Evolutionary conservation across 2,329 filamentous ascomycete species (phyloP), one percentile per base, ranked within the genome.

Genomic region (Blumeriella jaapii): DNA sequence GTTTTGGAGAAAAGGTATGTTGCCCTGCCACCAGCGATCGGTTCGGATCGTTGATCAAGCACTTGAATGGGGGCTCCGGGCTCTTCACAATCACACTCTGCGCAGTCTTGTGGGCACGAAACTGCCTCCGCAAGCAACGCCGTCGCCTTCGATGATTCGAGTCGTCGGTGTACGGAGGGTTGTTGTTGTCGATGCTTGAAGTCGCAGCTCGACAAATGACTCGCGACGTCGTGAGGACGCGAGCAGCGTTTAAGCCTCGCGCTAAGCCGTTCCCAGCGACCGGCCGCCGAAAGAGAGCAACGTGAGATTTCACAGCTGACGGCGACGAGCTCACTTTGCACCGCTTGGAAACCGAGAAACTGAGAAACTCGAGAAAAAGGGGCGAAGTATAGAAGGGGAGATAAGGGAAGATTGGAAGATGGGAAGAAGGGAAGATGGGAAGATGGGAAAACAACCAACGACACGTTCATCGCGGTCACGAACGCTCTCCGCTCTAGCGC

Each of bases 21-120:
- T 46, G 48, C 42, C 48, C 46, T 48, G 48, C 46, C 45, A 48
- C 46, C 46, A 45, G 40, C 40, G 34, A 37, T 44, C 42, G 33
- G 25, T 30, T 36, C 29, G 28, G 15, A 38, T 22, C 26, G 6
- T 22, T 20, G 24, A 27, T 22, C 31, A 31, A 32, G 24, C 22
- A 22, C 22, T 17, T 20, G 20, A 23, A 38, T 38, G 28, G 33
- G 26, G 20, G 31, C 29, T 36, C 18, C 32, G 29, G 34, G 34
- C 36, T 34, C 23, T 32, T 38, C 33, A 44, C 30, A 16, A 36
- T 41, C 15, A 38, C 44, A 47, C 35, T 36, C 37, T 28, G 36
- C 35, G 31, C 34, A 24, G 14, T 16, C 35, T 32, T 26, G 28
- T 24, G 29, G 35, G 29, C 32, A 40, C 41, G 18, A 36, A 13